A percentile compares a stretch with the other conserved stretches of the same genome.
These are phyloP conservation scores for Clavispora santaluciae DNA, from an alignment of 805 yeast genomes.

Conservation along the genomic window DNA sequence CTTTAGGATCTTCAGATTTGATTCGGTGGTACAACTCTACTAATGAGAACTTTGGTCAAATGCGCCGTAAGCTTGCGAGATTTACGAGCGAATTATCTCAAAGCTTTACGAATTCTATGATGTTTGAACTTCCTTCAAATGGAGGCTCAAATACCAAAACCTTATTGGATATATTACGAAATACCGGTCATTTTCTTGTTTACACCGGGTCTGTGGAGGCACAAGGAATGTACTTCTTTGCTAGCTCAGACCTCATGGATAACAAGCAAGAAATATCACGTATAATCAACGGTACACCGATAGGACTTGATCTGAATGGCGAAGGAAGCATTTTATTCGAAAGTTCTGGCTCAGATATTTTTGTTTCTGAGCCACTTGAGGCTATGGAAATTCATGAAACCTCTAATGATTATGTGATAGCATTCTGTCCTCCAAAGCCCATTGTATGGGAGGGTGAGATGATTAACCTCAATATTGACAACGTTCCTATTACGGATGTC, in stretches of 20 bases:
- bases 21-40: constrained; percentile 64
- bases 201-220: constrained; percentile 69
- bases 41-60: constrained; percentile 65
- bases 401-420: constrained; percentile 47
- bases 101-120: constrained; percentile 69
- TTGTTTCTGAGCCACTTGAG: constrained; percentile 23
- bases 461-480: constrained; percentile 46
- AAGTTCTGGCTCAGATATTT: constrained; percentile 16
- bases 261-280: constrained; percentile 35
- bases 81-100: constrained; percentile 64
- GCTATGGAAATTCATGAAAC: constrained; percentile 6
- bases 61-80: constrained; percentile 78
- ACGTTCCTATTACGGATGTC: constrained; percentile 50
- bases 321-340: background rate
- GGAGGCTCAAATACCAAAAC: constrained; percentile 43
- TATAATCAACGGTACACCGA: constrained; percentile 35
- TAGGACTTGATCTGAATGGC: constrained; percentile 26
- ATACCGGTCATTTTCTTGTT: constrained; percentile 69
- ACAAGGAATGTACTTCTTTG: constrained; percentile 76
- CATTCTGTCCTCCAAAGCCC: constrained; percentile 76
- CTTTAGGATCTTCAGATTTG: constrained; percentile 29
- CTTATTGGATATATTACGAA: constrained; percentile 54
- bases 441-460: constrained; percentile 87
- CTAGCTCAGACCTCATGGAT: constrained; percentile 52
- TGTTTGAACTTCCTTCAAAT: constrained; percentile 44